Evolutionary conservation across 148 eudicot species (phyloP).

Genomic region (Camellia japonica): DNA sequence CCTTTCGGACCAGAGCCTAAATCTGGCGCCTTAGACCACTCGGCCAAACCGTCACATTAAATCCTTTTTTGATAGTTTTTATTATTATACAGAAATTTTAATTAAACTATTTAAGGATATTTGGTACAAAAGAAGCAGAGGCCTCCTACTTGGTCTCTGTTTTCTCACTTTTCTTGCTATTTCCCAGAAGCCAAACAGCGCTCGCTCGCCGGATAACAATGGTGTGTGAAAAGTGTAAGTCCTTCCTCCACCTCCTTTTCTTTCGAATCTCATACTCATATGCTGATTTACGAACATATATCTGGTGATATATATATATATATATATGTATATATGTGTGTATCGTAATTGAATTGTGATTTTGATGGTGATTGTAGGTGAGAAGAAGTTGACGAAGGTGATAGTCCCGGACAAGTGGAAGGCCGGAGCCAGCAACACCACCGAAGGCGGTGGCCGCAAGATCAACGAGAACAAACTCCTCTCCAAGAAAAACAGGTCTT

Average conservation of each 20-base stretch:
- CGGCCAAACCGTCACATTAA: constrained; percentile 50
- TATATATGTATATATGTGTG: background rate
- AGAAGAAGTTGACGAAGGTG: constrained; percentile 87
- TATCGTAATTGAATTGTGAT: background rate
- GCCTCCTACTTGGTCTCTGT: background rate
- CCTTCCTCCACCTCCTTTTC: background rate
- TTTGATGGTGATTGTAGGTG: constrained; percentile 43
- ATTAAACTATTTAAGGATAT: too few species aligned
- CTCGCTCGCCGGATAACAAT: constrained; percentile 19
- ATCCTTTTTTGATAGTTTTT: too few species aligned
- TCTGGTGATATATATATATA: background rate
- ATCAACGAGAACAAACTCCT: constrained; percentile 95
- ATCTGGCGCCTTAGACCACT: constrained; percentile 99
- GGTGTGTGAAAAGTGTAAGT: constrained; percentile 93
- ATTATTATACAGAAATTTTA: too few species aligned
- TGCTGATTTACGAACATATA: background rate
- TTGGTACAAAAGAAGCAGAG: too few species aligned
- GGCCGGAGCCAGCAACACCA: constrained; percentile 92
- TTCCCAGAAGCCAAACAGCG: background rate
- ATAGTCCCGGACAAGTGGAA: constrained; percentile 99
- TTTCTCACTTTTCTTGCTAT: background rate
- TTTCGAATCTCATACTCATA: background rate
- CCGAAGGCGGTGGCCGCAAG: constrained; percentile 92
- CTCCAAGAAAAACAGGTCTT: constrained; percentile 78
- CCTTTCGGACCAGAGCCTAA: constrained; percentile 99